A percentile compares a stretch with the other conserved stretches of the same genome.
Conservation (phyloP, 1,284 basidiomycete genomes). For the Austroboletus olivaceoglutinosus region DNA sequence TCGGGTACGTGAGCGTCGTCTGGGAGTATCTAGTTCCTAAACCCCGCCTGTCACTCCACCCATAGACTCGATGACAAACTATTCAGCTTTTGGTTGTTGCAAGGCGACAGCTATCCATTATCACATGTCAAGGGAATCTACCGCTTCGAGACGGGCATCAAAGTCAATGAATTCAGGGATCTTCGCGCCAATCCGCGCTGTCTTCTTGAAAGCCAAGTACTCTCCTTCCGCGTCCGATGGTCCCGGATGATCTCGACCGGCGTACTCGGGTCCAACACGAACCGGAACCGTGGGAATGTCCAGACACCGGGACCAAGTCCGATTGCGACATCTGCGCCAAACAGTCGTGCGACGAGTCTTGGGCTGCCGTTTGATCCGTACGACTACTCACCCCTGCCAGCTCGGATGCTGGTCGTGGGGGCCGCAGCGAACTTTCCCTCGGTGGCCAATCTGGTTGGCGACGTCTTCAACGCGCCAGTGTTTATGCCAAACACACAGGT, state of each 20-base stretch:
- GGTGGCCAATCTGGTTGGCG: conserved; percentile 73
- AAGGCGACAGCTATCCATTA: conserved; percentile 68
- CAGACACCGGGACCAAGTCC: conserved; percentile 33
- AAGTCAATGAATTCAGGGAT: conserved; percentile 81
- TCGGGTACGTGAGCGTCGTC: conserved; percentile 54
- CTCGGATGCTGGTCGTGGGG: conserved; percentile 63
- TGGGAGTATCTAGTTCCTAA: neutral
- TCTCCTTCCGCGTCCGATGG: conserved; percentile 77
- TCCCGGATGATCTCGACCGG: conserved; percentile 68
- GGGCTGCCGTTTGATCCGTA: conserved; percentile 75
- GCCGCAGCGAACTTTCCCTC: conserved; percentile 80
- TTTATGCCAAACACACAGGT: conserved; percentile 70
- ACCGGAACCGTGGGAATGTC: conserved; percentile 32
- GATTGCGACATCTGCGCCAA: conserved; percentile 28
- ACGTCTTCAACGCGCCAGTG: conserved; percentile 75
- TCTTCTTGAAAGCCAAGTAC: conserved; percentile 72
- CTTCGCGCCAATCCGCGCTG: conserved; percentile 81
- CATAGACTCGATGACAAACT: conserved; percentile 80
- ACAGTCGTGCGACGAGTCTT: conserved; percentile 44
- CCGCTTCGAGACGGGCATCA: conserved; percentile 80
- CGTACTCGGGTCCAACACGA: conserved; percentile 41
- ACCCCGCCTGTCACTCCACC: neutral
- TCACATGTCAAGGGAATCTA: conserved; percentile 81
- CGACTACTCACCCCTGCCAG: conserved; percentile 59
- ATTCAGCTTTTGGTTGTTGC: conserved; percentile 82